These are phyloP conservation scores for Physcomitrellopsis africana DNA, from an alignment of 225 moss, liverwort and hornwort species.

Conservation along the genomic window DNA sequence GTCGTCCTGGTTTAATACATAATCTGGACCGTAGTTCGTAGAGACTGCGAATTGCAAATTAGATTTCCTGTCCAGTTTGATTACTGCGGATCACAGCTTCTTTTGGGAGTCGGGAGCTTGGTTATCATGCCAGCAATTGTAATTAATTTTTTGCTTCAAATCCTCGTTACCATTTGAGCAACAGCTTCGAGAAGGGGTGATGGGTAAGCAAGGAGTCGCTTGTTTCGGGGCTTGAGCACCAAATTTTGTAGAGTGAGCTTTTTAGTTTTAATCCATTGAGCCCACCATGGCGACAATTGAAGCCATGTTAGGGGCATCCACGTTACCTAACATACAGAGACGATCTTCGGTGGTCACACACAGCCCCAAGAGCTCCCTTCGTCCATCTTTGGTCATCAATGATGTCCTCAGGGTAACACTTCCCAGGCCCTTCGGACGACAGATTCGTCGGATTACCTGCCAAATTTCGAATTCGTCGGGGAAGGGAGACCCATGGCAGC, in stretches of 20 bases:
- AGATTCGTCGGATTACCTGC: slow-evolving; percentile 23
- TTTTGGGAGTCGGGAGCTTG: not conserved
- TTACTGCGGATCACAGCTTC: not conserved
- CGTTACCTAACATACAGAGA: slow-evolving; percentile 19
- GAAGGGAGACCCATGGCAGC: slow-evolving; percentile 36
- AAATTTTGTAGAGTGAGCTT: no score
- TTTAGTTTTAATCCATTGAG: slow-evolving; percentile 4
- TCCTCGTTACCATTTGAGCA: not conserved
- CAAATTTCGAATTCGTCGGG: slow-evolving; percentile 15
- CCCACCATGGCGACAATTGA: slow-evolving; percentile 47
- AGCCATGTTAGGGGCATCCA: slow-evolving; percentile 34
- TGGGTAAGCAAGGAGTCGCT: not conserved
- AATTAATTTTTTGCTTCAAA: not conserved
- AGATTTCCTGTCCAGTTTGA: not conserved
- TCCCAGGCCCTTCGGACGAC: slow-evolving; percentile 13
- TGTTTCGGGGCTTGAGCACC: not conserved
- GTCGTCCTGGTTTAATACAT: not conserved
- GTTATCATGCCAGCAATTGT: not conserved
- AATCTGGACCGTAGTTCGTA: no score
- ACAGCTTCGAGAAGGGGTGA: not conserved
- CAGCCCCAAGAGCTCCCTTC: not conserved
- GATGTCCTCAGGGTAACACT: slow-evolving; percentile 7
- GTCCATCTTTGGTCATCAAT: not conserved
- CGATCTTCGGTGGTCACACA: slow-evolving; percentile 11
- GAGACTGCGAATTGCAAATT: not conserved